Base-by-base conservation (phyloP, 495 filamentous ascomycete genomes). In the Xylaria nigripes region DNA sequence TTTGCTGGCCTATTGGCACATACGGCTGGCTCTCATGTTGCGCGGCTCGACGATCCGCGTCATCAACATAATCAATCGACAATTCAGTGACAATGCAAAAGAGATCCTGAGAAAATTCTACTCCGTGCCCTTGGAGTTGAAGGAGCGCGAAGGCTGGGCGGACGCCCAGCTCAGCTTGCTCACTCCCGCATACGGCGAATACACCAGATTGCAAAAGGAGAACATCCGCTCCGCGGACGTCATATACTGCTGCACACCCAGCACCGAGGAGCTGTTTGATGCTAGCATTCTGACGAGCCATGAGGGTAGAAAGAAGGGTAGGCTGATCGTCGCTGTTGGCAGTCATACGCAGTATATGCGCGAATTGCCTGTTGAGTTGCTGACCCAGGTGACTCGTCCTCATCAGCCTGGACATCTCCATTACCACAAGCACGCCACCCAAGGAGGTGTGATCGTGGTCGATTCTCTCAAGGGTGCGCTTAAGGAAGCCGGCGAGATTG, bases 1-100 rank as follows among this genome's bases (percentile, higher is more conserved):
- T 21, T 81, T 84, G 56, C 91, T 96, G 70, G 93, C 93, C 10
- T 89, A 88, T 68, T 98, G 92, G 92, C 90, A 95, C 68, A 81
- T 91, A 48, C 86, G 90, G 0, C 77, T 96, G 12, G 81, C 89
- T 0, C 73, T 98, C 21, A 75, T 89, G 18, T 74, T 95, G 13
- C 82, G 85, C 15, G 84, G 86, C 0, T 56, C 68, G 13, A 87
- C 87, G 6, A 85, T 95, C 59, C 80, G 84, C 55, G 79, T 85
- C 45, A 78, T 96, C 15, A 82, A 86, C 71, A 85, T 96, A 59
- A 79, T 95, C 58, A 91, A 89, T 64, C 64, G 66, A 4, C 81
- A 81, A 43, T 83, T 81, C 60, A 70, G 66, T 61, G 77, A 83
- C 1, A 78, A 75, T 2, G 82, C 84, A 1, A 72, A 75, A 7